A percentile compares a stretch with the other conserved stretches of the same genome.
Conservation (phyloP, 202 grass and related monocot species). For the Brachypodium distachyon region DNA sequence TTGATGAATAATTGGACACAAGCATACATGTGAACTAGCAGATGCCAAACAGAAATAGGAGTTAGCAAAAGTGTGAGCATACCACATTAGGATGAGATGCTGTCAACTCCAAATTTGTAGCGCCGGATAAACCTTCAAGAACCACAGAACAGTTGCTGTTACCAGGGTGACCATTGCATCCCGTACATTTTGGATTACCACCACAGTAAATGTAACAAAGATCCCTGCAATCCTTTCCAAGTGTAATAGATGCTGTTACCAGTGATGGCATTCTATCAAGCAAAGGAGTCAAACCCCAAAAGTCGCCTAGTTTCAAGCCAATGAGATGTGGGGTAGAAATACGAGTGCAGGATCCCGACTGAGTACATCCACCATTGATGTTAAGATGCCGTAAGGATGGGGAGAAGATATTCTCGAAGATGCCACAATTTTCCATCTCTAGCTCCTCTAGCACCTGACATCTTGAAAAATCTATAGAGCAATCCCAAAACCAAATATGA, state of each 20-base stretch:
- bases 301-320: background rate
- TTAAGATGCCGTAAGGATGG: background rate
- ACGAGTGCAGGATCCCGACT: background rate
- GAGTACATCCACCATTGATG: accelerated
- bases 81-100: background rate
- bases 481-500: background rate
- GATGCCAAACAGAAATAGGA: background rate
- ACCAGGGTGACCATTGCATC: background rate
- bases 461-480: background rate
- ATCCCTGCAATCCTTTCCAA: background rate
- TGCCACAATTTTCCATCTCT: background rate
- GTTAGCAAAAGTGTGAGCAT: background rate
- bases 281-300: background rate
- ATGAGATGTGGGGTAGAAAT: background rate
- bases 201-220: background rate
- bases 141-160: background rate
- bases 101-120: background rate
- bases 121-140: background rate
- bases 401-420: background rate
- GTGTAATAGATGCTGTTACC: background rate
- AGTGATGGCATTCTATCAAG: background rate
- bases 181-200: background rate
- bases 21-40: background rate
- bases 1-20: background rate
- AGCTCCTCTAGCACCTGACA: background rate